Conservation (phyloP, 139 green algal species). For the Picochlorum sp. region DNA sequence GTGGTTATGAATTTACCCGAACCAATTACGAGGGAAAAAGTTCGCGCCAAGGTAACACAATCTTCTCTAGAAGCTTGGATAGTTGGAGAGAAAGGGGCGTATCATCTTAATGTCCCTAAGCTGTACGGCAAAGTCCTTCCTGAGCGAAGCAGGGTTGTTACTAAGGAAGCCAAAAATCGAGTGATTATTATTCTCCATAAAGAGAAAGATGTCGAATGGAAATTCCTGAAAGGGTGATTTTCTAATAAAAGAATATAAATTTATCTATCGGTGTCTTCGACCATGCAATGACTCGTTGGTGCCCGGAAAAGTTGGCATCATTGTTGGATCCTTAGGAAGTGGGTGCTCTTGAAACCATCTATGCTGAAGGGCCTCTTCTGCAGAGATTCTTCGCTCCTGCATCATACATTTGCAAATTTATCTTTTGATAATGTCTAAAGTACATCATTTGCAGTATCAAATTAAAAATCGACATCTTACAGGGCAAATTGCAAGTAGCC, state of each 20-base stretch:
- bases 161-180: slow-evolving; percentile 14
- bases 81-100: slow-evolving; percentile 2
- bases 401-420: slow-evolving; percentile 1
- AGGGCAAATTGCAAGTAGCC: slow-evolving; percentile 46
- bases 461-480: neutral
- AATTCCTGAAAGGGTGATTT: slow-evolving; percentile 21
- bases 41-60: neutral
- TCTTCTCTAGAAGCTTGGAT: slow-evolving; percentile 20
- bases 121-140: slow-evolving; percentile 13
- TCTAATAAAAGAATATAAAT: neutral
- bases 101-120: slow-evolving; percentile 19
- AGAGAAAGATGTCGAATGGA: slow-evolving; percentile 22
- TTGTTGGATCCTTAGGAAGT: slow-evolving; percentile 27
- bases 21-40: slow-evolving; percentile 7
- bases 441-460: neutral
- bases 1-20: slow-evolving; percentile 16
- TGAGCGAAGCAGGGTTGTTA: slow-evolving; percentile 6
- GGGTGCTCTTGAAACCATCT: slow-evolving; percentile 41
- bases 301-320: slow-evolving; percentile 47
- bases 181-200: slow-evolving; percentile 21
- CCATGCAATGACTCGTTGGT: slow-evolving; percentile 10
- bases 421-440: neutral
- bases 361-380: slow-evolving; percentile 38
- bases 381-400: slow-evolving; percentile 26
- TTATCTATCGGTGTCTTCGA: neutral